Base-by-base conservation (phyloP, 768 basidiomycete species). In the Mrakia frigida region DNA sequence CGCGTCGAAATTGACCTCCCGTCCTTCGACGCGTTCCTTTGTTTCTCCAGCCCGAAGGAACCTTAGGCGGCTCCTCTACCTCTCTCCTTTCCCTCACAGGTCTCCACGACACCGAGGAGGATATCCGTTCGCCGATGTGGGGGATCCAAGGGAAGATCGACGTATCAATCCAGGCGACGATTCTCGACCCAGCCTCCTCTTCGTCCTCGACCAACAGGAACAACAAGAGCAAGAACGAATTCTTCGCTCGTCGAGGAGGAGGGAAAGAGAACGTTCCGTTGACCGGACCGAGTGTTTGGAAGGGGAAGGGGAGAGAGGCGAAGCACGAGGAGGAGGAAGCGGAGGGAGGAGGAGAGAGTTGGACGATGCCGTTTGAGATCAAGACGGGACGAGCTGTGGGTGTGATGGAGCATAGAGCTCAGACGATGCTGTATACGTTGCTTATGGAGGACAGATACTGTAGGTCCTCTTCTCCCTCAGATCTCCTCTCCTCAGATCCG, bases 131-230 rank as follows among this genome's bases (percentile, higher is more conserved):
- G 0, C 96, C 97, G 0, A 90, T 89, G 2, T 96, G 92, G 80
- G 97, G 97, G 0, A 85, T 99, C 50, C 96, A 95, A 82, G 97
- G 97, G 33, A 98, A 98, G 84, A 85, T 98, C 31, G 97, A 99
- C 80, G 96, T 92, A 1, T 93, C 91, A 2, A 89, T 98, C 2
- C 86, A 92, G 78, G 88, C 88, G 1, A 78, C 70, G 0, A 82
- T 89, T 43, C 86, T 94, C 61, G 83, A 89, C 72, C 83, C 83
- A 6, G 35, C 61, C 1, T 63, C 61, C 18, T 16, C 28, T 23
- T n/a, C n/a, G 5, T 16, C 60, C 16, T n/a, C n/a, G n/a, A n/a
- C n/a, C n/a, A n/a, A n/a, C n/a, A n/a, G n/a, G n/a, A n/a, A n/a
- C n/a, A n/a, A 35, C 25, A 31, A 43, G 9, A 46, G 6, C 16